These are phyloP conservation scores for Phytopythium cucurbitacearum DNA, from an alignment of 352 stramenopile species.

Conservation along the genomic window DNA sequence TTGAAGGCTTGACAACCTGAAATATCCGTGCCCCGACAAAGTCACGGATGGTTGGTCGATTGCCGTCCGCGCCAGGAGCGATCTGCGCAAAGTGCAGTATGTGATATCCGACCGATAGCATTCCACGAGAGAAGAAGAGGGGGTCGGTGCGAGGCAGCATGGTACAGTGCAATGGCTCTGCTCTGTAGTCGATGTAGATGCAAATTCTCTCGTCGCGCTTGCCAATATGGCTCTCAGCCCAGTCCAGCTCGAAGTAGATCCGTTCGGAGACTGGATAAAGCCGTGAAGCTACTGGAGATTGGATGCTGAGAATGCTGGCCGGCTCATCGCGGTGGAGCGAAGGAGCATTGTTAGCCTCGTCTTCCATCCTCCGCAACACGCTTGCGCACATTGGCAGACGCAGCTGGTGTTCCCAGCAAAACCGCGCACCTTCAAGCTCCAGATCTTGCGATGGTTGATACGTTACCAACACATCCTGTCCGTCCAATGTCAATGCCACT, in stretches of 20 bases:
- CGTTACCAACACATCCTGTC: constrained; percentile 12
- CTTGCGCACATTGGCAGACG: constrained; percentile 18
- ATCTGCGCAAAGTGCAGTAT: constrained; percentile 36
- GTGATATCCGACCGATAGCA: constrained; percentile 24
- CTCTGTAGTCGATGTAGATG: constrained; percentile 22
- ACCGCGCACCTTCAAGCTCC: constrained; percentile 28
- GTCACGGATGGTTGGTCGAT: not conserved
- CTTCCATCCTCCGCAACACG: constrained; percentile 23
- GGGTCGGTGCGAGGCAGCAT: constrained; percentile 24
- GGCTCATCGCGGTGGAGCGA: constrained; percentile 8
- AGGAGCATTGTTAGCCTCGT: constrained; percentile 10
- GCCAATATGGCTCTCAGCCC: constrained; percentile 8
- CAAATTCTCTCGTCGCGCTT: constrained; percentile 24
- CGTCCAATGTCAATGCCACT: constrained; percentile 17
- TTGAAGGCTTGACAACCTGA: constrained; percentile 28
- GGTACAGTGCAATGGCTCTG: constrained; percentile 18
- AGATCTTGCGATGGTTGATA: constrained; percentile 17
- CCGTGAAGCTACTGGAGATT: constrained; percentile 15
- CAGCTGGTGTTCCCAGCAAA: constrained; percentile 29
- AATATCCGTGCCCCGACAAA: constrained; percentile 37
- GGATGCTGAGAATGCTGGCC: constrained; percentile 15
- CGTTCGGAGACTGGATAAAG: constrained; percentile 34
- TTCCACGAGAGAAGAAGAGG: constrained; percentile 23
- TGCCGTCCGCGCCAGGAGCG: not conserved
- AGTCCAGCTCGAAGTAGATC: constrained; percentile 40